These are phyloP conservation scores for Barnettozyma wickerhamii DNA, from an alignment of 805 yeast genomes.

Conservation along the genomic window DNA sequence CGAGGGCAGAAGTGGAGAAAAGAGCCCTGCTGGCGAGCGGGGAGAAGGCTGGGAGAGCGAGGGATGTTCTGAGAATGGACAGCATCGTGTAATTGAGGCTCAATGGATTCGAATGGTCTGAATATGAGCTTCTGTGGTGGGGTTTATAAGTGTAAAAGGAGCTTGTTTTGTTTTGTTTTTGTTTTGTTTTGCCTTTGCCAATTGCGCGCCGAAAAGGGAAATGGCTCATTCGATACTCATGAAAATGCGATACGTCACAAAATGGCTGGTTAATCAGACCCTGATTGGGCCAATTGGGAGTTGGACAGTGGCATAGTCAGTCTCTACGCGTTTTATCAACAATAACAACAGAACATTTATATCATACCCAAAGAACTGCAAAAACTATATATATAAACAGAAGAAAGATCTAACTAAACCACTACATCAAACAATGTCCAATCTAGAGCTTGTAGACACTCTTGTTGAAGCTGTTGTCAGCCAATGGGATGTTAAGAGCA, in stretches of 20 bases:
- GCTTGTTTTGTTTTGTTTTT: not conserved
- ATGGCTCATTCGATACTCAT: no score
- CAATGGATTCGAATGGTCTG: not conserved
- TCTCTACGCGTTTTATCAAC: no score
- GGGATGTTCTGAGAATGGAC: not conserved
- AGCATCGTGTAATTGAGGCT: not conserved
- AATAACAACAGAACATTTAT: no score
- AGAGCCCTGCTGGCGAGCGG: not conserved
- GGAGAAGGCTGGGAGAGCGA: not conserved
- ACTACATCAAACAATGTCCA: no score
- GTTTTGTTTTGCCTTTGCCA: not conserved
- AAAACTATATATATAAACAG: not conserved
- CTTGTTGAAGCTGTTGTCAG: constrained; percentile 64
- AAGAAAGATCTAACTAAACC: no score
- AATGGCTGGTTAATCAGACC: not conserved
- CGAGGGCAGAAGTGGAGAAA: not conserved
- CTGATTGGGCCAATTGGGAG: no score
- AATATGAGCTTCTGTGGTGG: not conserved
- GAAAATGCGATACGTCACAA: not conserved
- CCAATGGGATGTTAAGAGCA: constrained; percentile 71
- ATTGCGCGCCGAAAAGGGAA: not conserved
- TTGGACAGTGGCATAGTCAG: no score
- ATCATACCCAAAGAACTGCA: no score
- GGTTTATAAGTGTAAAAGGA: not conserved
- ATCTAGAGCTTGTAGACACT: constrained; percentile 4